Percentiles rank a stretch among this genome's conserved stretches.
These are phyloP conservation scores for Delonix regia DNA, from an alignment of 306 rosid species.

Conservation along the genomic window DNA sequence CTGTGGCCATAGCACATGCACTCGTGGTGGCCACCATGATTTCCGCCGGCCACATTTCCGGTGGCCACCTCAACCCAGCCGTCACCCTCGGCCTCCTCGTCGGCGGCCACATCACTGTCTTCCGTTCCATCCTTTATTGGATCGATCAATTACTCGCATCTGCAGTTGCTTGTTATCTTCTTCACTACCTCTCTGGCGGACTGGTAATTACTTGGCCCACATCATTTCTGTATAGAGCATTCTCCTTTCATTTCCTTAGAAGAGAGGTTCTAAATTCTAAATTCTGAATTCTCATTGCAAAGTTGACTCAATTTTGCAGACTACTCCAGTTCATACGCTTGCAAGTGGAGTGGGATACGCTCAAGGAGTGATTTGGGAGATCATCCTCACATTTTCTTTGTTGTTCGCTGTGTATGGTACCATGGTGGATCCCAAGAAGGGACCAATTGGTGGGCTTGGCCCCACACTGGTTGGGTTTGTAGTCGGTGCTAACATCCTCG, in stretches of 20 bases:
- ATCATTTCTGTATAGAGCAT: too few relatives aligned
- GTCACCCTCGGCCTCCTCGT: slow-evolving; percentile 75
- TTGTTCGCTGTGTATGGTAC: slow-evolving; percentile 79
- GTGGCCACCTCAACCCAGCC: slow-evolving; percentile 92
- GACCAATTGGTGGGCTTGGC: slow-evolving; percentile 69
- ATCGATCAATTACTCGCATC: slow-evolving; percentile 78
- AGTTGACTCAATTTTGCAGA: slow-evolving; percentile 37
- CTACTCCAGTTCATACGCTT: slow-evolving; percentile 70
- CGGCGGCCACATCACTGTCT: slow-evolving; percentile 78
- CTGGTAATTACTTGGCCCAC: slow-evolving; percentile 42
- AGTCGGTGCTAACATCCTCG: slow-evolving; percentile 83
- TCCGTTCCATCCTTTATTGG: slow-evolving; percentile 83
- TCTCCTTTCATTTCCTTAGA: too few relatives aligned
- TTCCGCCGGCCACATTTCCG: slow-evolving; percentile 90
- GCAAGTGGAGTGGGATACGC: slow-evolving; percentile 72
- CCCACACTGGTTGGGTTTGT: slow-evolving; percentile 77
- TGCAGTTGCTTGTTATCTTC: slow-evolving; percentile 60
- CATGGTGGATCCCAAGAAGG: slow-evolving; percentile 86
- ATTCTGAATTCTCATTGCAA: background rate
- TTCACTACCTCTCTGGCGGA: slow-evolving; percentile 75
- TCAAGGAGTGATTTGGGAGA: slow-evolving; percentile 88
- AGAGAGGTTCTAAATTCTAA: too few relatives aligned
- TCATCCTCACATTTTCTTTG: slow-evolving; percentile 74
- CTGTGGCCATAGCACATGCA: slow-evolving; percentile 77
- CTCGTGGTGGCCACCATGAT: slow-evolving; percentile 85